phyloP scores from a whole-genome alignment of 1,284 basidiomycete species.

The Neolentinus lepideus region DNA sequence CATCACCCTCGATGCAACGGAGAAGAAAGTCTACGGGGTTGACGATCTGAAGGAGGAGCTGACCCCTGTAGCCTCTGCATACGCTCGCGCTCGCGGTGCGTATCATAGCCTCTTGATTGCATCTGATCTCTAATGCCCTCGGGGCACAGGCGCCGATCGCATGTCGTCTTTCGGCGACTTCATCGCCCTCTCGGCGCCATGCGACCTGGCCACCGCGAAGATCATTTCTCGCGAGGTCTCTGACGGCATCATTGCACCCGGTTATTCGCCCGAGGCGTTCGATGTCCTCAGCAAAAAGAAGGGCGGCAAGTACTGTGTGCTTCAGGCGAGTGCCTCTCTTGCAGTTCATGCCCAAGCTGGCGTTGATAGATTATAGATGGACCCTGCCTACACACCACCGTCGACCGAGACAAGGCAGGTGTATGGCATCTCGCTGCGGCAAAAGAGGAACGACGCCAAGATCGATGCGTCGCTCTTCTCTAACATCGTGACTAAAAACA shows the following conservation, averaged over 20 bases:
- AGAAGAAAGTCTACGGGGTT: constrained; percentile 95
- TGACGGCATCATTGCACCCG: constrained; percentile 96
- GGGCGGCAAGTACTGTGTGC: constrained; percentile 96
- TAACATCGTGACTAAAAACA: constrained; percentile 87
- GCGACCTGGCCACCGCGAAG: constrained; percentile 90
- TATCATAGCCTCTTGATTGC: constrained; percentile 4
- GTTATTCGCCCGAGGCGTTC: constrained; percentile 83
- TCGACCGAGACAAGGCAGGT: constrained; percentile 91
- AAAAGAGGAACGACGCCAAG: constrained; percentile 88
- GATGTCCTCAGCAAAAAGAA: constrained; percentile 96
- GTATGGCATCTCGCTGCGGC: constrained; percentile 89
- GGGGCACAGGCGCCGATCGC: constrained; percentile 76
- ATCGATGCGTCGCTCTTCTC: constrained; percentile 80
- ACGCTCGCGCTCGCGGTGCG: constrained; percentile 90
- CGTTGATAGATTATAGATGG: constrained; percentile 52
- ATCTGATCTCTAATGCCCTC: constrained; percentile 3
- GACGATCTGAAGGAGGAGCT: constrained; percentile 90
- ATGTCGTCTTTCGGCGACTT: constrained; percentile 99
- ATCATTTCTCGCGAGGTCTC: constrained; percentile 98
- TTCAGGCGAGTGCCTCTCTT: constrained; percentile 64
- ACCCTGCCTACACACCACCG: constrained; percentile 71
- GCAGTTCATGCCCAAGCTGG: not conserved
- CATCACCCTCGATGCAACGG: constrained; percentile 74
- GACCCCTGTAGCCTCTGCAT: constrained; percentile 87
- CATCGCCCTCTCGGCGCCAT: constrained; percentile 89